Conservation (phyloP, 345 rosid species). For the Xanthoceras sorbifolium region DNA sequence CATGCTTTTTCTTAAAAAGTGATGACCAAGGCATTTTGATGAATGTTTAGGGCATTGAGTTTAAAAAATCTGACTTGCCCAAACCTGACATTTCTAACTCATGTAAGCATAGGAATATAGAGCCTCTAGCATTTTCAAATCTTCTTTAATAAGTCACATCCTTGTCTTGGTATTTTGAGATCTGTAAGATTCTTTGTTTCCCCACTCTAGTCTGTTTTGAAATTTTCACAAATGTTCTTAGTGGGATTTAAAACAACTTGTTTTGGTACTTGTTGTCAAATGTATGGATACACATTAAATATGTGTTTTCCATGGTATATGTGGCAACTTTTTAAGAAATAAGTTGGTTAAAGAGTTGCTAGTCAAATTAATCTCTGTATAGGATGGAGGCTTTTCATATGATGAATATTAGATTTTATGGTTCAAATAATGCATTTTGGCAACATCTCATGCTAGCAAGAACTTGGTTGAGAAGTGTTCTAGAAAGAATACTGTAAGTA, state of each 20-base stretch:
- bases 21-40: constrained; percentile 3
- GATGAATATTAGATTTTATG: neutral
- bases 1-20: neutral
- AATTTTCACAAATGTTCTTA: neutral
- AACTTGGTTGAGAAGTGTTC: neutral
- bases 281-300: neutral
- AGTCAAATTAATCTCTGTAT: neutral
- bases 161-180: neutral
- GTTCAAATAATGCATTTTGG: neutral
- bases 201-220: neutral
- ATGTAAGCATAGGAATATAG: neutral
- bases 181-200: neutral
- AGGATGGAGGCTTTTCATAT: neutral
- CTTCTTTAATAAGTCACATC: neutral
- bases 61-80: neutral
- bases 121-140: neutral
- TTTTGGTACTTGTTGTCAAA: neutral
- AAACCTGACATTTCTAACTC: neutral
- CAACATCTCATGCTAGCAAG: neutral
- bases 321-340: neutral
- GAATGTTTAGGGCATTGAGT: neutral
- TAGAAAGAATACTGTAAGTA: neutral
- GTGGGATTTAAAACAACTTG: neutral
- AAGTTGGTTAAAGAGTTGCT: neutral
- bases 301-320: neutral